Evolutionary conservation across 2,329 filamentous ascomycete species (phyloP).

Genomic region (Fusarium robinianum): DNA sequence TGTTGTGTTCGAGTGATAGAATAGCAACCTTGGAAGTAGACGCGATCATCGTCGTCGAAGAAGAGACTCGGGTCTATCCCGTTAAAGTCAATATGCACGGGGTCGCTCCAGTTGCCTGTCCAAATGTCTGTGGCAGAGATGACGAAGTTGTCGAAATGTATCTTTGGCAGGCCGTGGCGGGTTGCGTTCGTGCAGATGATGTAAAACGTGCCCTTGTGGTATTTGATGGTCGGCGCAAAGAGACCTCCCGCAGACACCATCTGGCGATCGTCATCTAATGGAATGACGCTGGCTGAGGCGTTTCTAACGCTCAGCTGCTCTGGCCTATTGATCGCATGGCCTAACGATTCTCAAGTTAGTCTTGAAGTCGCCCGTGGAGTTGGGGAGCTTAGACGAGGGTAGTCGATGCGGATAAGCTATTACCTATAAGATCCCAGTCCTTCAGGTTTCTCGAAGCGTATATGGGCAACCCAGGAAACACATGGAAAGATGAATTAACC

Average conservation of each 20-base stretch:
- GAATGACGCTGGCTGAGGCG: not conserved
- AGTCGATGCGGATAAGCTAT: not conserved
- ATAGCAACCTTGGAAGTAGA: slow-evolving; percentile 40
- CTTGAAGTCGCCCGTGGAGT: too few relatives aligned
- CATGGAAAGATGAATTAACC: slow-evolving; percentile 13
- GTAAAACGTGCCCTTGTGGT: slow-evolving; percentile 6
- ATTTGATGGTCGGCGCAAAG: slow-evolving; percentile 13
- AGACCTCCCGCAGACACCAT: slow-evolving; percentile 8
- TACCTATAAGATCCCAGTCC: slow-evolving; percentile 13
- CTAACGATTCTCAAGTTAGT: too few relatives aligned
- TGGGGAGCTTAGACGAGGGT: not conserved
- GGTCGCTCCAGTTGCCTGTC: slow-evolving; percentile 9
- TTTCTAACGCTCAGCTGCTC: slow-evolving; percentile 1
- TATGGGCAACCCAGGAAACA: slow-evolving; percentile 13
- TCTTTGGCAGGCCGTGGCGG: not conserved
- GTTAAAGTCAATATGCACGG: slow-evolving; percentile 5
- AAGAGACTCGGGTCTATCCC: slow-evolving; percentile 37
- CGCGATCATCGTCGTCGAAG: slow-evolving; percentile 12
- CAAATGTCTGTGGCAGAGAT: slow-evolving; percentile 8
- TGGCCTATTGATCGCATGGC: slow-evolving; percentile 4
- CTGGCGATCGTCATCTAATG: not conserved
- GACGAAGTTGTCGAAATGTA: slow-evolving; percentile 3
- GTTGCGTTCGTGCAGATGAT: slow-evolving; percentile 11
- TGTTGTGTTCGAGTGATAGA: slow-evolving; percentile 30
- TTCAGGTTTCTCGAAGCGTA: slow-evolving; percentile 7